phyloP scores from a whole-genome alignment of 2,329 filamentous ascomycete species.

The Trichophyton equinum region DNA sequence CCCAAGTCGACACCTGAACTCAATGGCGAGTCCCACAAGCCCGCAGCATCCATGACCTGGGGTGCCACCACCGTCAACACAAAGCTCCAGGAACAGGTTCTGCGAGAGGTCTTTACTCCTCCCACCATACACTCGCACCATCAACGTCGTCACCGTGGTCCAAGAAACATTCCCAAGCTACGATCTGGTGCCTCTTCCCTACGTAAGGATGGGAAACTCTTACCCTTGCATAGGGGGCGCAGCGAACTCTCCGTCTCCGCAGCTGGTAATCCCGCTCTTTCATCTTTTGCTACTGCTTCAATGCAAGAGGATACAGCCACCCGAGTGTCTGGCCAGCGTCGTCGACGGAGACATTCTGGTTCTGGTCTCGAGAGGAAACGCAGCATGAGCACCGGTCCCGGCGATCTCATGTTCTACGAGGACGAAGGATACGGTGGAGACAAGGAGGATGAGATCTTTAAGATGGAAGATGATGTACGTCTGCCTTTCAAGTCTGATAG shows the following conservation, averaged over 20 bases:
- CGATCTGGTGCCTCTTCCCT: slow-evolving; percentile 19
- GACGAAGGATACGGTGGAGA: slow-evolving; percentile 77
- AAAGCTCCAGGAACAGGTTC: slow-evolving; percentile 74
- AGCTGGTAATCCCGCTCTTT: slow-evolving; percentile 7
- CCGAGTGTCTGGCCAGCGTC: slow-evolving; percentile 13
- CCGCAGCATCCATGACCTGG: slow-evolving; percentile 45
- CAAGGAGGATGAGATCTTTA: slow-evolving; percentile 57
- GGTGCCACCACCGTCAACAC: slow-evolving; percentile 87
- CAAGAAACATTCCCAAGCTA: slow-evolving; percentile 49
- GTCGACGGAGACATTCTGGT: slow-evolving; percentile 66
- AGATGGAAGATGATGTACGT: slow-evolving; percentile 47
- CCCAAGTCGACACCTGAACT: background rate
- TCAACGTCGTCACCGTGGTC: slow-evolving; percentile 50
- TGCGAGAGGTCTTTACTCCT: slow-evolving; percentile 81
- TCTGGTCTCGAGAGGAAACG: slow-evolving; percentile 66
- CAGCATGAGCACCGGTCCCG: slow-evolving; percentile 56
- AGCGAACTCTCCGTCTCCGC: background rate
- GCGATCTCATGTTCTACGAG: slow-evolving; percentile 81
- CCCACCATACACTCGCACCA: slow-evolving; percentile 64
- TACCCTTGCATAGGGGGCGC: background rate
- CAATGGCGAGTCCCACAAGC: background rate
- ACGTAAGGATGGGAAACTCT: background rate
- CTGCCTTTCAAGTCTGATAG: background rate
- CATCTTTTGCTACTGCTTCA: slow-evolving; percentile 16
- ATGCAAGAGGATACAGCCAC: slow-evolving; percentile 24